Percentiles rank a stretch among this genome's conserved stretches.
phyloP scores from a whole-genome alignment of 2,329 filamentous ascomycete species.

The Pyrenochaeta sp. region DNA sequence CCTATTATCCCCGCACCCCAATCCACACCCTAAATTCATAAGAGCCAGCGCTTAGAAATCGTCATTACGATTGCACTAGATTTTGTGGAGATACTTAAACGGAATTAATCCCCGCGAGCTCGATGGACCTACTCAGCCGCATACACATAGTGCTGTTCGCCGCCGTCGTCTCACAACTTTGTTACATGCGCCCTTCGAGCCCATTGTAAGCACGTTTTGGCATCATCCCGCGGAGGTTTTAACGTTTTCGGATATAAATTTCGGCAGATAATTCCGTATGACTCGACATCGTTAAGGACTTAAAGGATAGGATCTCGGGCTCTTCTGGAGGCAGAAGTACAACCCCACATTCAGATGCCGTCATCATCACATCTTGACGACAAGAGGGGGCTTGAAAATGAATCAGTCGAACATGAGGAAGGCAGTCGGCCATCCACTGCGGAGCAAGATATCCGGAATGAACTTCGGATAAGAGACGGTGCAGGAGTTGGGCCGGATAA shows the following conservation, averaged over 20 bases:
- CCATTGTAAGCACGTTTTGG: neutral
- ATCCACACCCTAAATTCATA: slow-evolving; percentile 4
- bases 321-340: neutral
- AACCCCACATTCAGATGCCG: slow-evolving; percentile 12
- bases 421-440: slow-evolving; percentile 21
- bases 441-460: slow-evolving; percentile 1
- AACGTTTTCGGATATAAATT: neutral
- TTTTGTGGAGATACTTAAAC: slow-evolving; percentile 4
- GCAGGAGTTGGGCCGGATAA: slow-evolving; percentile 9
- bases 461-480: slow-evolving; percentile 7
- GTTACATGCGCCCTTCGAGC: neutral
- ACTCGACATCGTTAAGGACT: slow-evolving; percentile 2
- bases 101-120: neutral
- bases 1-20: slow-evolving; percentile 29
- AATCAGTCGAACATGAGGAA: slow-evolving; percentile 22
- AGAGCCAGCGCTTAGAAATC: slow-evolving; percentile 36
- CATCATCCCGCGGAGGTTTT: neutral
- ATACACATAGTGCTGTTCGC: neutral
- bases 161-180: neutral
- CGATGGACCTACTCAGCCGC: neutral
- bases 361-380: slow-evolving; percentile 22
- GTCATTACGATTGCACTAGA: slow-evolving; percentile 19
- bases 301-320: too few species aligned
- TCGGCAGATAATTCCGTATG: neutral
- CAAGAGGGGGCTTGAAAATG: slow-evolving; percentile 19